A percentile compares a stretch with the other conserved stretches of the same genome.
These are phyloP conservation scores for Penicillium coffeae DNA, from an alignment of 495 filamentous ascomycete genomes.

Conservation along the genomic window DNA sequence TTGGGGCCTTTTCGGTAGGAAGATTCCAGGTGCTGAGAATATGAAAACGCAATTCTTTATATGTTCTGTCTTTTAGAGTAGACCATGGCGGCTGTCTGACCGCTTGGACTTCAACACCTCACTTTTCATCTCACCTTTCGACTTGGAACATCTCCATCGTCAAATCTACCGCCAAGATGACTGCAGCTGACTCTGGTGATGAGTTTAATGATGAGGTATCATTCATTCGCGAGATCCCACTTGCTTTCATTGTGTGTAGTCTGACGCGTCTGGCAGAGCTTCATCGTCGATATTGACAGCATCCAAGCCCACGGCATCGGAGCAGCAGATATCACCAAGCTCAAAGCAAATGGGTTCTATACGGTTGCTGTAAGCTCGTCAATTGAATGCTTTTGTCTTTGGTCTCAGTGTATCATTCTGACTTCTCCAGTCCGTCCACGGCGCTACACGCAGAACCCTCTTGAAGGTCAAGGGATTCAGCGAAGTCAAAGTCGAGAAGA, in stretches of 20 bases:
- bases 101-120: conserved; percentile 1
- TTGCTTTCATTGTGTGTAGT: not conserved
- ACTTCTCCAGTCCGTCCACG: conserved; percentile 55
- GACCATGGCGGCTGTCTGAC: no score
- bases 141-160: not conserved
- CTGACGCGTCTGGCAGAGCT: conserved; percentile 31
- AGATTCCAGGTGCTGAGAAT: conserved; percentile 27
- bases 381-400: not conserved
- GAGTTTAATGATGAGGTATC: conserved; percentile 54
- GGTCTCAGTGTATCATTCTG: not conserved
- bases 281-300: conserved; percentile 71
- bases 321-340: conserved; percentile 69
- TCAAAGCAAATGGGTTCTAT: conserved; percentile 66
- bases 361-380: conserved; percentile 57
- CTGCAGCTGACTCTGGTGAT: conserved; percentile 48
- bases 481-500: conserved; percentile 76
- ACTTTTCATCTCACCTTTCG: not conserved
- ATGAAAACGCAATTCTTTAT: conserved; percentile 24
- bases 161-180: conserved; percentile 29
- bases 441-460: conserved; percentile 60
- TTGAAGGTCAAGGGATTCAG: conserved; percentile 78
- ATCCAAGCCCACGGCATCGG: conserved; percentile 73
- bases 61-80: not conserved
- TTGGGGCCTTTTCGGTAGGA: conserved; percentile 17
- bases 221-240: not conserved